Percentiles rank a stretch among this genome's conserved stretches.
These are phyloP conservation scores for Teunomyces panamensis DNA, from an alignment of 805 yeast species.

Conservation along the genomic window DNA sequence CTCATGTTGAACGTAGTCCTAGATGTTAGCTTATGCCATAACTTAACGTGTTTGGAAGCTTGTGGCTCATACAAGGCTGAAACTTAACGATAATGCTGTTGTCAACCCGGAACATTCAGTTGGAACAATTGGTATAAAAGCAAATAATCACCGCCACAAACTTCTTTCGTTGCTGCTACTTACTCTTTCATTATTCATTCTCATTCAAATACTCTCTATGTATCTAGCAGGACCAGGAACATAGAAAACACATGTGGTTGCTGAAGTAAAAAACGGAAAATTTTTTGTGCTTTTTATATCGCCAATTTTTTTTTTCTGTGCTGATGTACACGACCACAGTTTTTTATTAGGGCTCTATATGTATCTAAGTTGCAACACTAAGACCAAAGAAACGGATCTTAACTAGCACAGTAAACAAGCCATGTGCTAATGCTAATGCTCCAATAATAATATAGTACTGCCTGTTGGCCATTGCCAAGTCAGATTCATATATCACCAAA, in stretches of 20 bases:
- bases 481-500: conserved; percentile 23
- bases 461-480: conserved; percentile 32
- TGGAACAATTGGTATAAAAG: conserved; percentile 57
- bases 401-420: conserved; percentile 59
- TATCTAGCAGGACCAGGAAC: conserved; percentile 4
- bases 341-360: conserved; percentile 4
- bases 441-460: conserved; percentile 35
- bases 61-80: conserved; percentile 60
- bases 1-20: conserved; percentile 25
- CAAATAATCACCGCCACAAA: conserved; percentile 46
- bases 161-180: background rate
- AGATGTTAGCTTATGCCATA: background rate
- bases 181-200: conserved; percentile 5
- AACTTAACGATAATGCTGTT: conserved; percentile 55
- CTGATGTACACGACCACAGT: conserved; percentile 8
- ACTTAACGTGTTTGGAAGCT: background rate
- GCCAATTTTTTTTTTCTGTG: conserved; percentile 3
- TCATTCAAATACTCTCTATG: conserved; percentile 7
- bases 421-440: conserved; percentile 47
- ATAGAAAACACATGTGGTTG: conserved; percentile 1
- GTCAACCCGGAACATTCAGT: conserved; percentile 55
- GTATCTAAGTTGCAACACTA: background rate
- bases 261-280: conserved; percentile 2
- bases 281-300: conserved; percentile 6
- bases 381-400: conserved; percentile 62